A percentile compares a stretch with the other conserved stretches of the same genome.
Evolutionary conservation across 129 eudicot genomes (phyloP).

Genomic region (Helianthus annuus): HanXRQr2.0-SUNRISE NC_035446.2:153092151-153092650

Average conservation of each 20-base stretch:
- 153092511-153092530: conserved; percentile 34
- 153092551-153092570: conserved; percentile 43
- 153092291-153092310: conserved; percentile 53
- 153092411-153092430: conserved; percentile 44
- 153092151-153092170: conserved; percentile 85
- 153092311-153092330: conserved; percentile 47
- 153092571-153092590: conserved; percentile 48
- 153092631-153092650: conserved; percentile 46
- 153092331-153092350: conserved; percentile 45
- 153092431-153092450: conserved; percentile 44
- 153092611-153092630: conserved; percentile 47
- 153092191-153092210: conserved; percentile 79
- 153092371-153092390: conserved; percentile 58
- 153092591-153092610: conserved; percentile 52
- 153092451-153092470: conserved; percentile 40
- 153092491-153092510: conserved; percentile 29
- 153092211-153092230: conserved; percentile 57
- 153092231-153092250: conserved; percentile 56
- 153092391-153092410: conserved; percentile 51
- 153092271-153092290: conserved; percentile 69
- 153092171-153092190: conserved; percentile 82
- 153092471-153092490: conserved; percentile 38
- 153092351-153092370: conserved; percentile 56
- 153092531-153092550: conserved; percentile 43
- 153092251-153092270: conserved; percentile 68